phyloP scores from a whole-genome alignment of 345 rosid species.

The Excoecaria cochinchinensis region DNA sequence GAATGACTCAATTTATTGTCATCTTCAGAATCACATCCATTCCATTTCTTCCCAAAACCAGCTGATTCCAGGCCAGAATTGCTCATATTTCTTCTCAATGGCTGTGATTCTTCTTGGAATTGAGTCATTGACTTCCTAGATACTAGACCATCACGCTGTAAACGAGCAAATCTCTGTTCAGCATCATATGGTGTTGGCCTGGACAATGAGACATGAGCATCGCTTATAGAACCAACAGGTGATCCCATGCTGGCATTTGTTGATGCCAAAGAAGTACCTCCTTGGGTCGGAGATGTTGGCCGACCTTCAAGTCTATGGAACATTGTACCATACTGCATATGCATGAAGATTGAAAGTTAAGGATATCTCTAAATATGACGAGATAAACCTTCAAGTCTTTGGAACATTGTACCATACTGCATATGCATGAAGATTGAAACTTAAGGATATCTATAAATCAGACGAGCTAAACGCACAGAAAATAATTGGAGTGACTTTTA shows the following conservation, averaged over 20 bases:
- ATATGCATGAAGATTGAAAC: constrained; percentile 14
- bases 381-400: constrained; percentile 48
- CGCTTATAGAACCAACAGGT: constrained; percentile 38
- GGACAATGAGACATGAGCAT: constrained; percentile 39
- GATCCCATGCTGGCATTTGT: constrained; percentile 28
- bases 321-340: constrained; percentile 45
- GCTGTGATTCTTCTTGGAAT: constrained; percentile 58
- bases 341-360: constrained; percentile 10
- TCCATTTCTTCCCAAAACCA: constrained; percentile 47
- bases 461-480: constrained; percentile 1
- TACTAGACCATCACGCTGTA: constrained; percentile 68
- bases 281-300: constrained; percentile 37
- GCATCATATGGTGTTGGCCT: constrained; percentile 49
- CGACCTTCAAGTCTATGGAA: constrained; percentile 51
- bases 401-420: constrained; percentile 51
- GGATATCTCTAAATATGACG: constrained; percentile 1
- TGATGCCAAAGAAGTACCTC: constrained; percentile 40
- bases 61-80: constrained; percentile 45
- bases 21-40: constrained; percentile 41
- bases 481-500: not conserved
- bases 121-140: constrained; percentile 56
- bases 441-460: not conserved
- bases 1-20: constrained; percentile 32
- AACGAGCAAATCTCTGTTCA: constrained; percentile 53
- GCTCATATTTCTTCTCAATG: constrained; percentile 49